Conservation (phyloP, 2,329 filamentous ascomycete genomes). For the Plectosphaerella cucumerina region DNA sequence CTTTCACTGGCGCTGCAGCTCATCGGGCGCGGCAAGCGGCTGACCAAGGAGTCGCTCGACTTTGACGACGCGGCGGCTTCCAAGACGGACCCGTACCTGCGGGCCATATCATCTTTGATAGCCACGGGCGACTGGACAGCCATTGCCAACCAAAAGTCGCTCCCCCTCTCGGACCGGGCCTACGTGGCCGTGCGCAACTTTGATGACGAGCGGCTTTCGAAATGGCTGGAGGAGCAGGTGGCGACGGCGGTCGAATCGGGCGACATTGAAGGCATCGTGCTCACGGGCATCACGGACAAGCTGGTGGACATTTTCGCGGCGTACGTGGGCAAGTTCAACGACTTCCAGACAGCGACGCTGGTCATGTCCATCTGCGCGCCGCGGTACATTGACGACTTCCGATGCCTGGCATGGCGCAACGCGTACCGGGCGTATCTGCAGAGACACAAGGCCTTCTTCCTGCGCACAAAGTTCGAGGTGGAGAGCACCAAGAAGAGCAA, state of each 20-base stretch:
- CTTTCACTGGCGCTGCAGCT: slow-evolving; percentile 64
- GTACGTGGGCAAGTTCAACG: slow-evolving; percentile 71
- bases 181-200: slow-evolving; percentile 69
- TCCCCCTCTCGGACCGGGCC: slow-evolving; percentile 71
- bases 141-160: slow-evolving; percentile 67
- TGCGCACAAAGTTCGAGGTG: slow-evolving; percentile 73
- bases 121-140: slow-evolving; percentile 71
- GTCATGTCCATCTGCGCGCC: slow-evolving; percentile 71
- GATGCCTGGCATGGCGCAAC: slow-evolving; percentile 70
- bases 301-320: slow-evolving; percentile 72
- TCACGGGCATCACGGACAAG: slow-evolving; percentile 71
- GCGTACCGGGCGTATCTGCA: slow-evolving; percentile 69
- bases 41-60: slow-evolving; percentile 47
- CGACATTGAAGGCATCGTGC: slow-evolving; percentile 71
- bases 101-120: slow-evolving; percentile 74
- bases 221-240: slow-evolving; percentile 66
- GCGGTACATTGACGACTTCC: slow-evolving; percentile 71
- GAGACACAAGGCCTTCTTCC: slow-evolving; percentile 68
- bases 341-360: slow-evolving; percentile 75
- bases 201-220: slow-evolving; percentile 55
- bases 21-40: slow-evolving; percentile 43
- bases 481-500: slow-evolving; percentile 69
- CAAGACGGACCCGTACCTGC: slow-evolving; percentile 72
- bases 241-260: slow-evolving; percentile 58
- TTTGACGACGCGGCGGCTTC: slow-evolving; percentile 56